Base-by-base conservation (phyloP, 192 early-diverging fungal genomes). In the Backusella parvicylindrica region DNA sequence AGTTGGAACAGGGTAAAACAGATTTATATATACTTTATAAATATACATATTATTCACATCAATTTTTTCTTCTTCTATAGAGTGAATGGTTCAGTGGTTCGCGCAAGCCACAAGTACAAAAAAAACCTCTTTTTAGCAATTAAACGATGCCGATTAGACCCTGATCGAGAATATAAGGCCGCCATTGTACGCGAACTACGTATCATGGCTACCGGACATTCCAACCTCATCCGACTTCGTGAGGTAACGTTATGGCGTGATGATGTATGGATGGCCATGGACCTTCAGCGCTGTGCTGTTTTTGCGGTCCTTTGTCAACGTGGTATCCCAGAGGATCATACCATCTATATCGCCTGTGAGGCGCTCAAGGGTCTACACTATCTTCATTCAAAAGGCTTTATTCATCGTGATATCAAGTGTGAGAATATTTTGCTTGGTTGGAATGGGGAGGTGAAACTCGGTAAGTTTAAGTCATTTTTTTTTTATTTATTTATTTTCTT, bases 341-440 rank as follows among this genome's bases (percentile, higher is more conserved):
- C 80, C 21, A 66, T 81, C n/a, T 81, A 80, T 56, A 76, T 85
- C 8, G 69, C 79, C 11, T 37, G 79, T 26, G 84, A 83, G 50
- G 72, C 77, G 32, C 50, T 83, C 12, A 80, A 81, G 37, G 84
- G 73, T 36, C 67, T 85, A 9, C 64, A 74, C 32, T 85, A 75
- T 41, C 60, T 85, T 12, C 84, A 85, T 64, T 64, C 33, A 23
- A 70, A 82, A 40, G 77, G 79, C 21, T 83, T 69, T 65, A 83
- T 85, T 71, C 84, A 85, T 68, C 82, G 84, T 35, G 84, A 85
- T 71, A 78, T 85, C 68, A 85, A 85, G 47, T 80, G 82, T 43
- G 82, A 85, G 47, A 85, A 85, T 41, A 70, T 85, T 21, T 68
- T 85, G 9, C 28, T 85, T 15, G 75, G 74, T 56, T 76, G 75